A percentile compares a stretch with the other conserved stretches of the same genome.
Conservation (phyloP, 169 alveolate genomes). For the Plasmodium fragile region DNA sequence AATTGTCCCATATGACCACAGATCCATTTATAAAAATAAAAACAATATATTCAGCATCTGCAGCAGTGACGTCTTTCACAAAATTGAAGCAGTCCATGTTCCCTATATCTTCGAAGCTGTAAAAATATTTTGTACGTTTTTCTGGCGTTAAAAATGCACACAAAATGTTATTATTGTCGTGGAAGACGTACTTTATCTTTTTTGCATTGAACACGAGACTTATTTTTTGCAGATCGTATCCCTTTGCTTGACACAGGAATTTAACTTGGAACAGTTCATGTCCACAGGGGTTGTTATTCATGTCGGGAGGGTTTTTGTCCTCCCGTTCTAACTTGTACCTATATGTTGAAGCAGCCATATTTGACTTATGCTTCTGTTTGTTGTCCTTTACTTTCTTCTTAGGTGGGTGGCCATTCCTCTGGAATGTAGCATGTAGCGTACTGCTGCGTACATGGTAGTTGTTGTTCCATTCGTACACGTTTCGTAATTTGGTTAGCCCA, state of each 20-base stretch:
- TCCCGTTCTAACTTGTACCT: background rate
- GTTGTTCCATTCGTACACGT: background rate
- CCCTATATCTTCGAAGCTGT: slow-evolving; percentile 20
- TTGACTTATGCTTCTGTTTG: background rate
- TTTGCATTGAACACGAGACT: slow-evolving; percentile 33
- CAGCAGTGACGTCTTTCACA: slow-evolving; percentile 13
- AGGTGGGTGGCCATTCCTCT: background rate
- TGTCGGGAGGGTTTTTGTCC: background rate
- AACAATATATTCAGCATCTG: slow-evolving; percentile 27
- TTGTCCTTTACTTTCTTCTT: background rate
- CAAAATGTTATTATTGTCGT: slow-evolving; percentile 27
- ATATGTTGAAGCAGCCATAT: background rate
- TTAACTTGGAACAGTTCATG: slow-evolving; percentile 11
- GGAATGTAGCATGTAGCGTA: background rate
- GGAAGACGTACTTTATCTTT: slow-evolving; percentile 14
- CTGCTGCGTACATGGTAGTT: background rate
- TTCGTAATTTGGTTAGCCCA: background rate
- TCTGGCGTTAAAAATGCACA: slow-evolving; percentile 67
- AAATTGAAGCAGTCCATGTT: slow-evolving; percentile 18
- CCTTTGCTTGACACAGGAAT: slow-evolving; percentile 61
- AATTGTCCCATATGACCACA: slow-evolving; percentile 79
- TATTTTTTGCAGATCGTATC: slow-evolving; percentile 44
- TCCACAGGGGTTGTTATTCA: background rate
- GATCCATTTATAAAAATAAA: slow-evolving; percentile 80
- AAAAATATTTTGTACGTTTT: background rate